Conservation (phyloP, 495 filamentous ascomycete species). For the Gamarada debralockiae region DNA sequence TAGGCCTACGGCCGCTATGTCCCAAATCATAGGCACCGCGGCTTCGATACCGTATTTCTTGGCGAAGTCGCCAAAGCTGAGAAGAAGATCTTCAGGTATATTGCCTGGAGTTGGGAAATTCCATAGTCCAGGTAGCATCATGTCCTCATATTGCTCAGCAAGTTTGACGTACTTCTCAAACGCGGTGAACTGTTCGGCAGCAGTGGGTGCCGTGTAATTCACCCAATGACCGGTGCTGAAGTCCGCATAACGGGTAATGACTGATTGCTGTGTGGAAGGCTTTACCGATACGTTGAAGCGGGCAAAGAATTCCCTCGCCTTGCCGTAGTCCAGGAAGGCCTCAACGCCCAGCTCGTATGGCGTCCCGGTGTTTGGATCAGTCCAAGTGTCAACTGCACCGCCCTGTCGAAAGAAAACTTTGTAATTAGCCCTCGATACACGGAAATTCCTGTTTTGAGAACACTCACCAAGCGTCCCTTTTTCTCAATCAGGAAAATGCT, state of each 20-base stretch:
- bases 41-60: conserved; percentile 32
- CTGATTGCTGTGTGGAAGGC: conserved; percentile 8
- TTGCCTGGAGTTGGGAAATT: conserved; percentile 37
- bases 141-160: conserved; percentile 32
- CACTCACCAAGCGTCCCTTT: conserved; percentile 32
- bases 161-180: conserved; percentile 34
- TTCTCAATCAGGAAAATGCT: conserved; percentile 40
- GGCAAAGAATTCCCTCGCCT: conserved; percentile 27
- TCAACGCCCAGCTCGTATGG: conserved; percentile 40
- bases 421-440: background rate
- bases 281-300: conserved; percentile 34
- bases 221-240: conserved; percentile 35
- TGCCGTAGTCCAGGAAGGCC: conserved; percentile 26
- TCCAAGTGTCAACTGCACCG: conserved; percentile 40
- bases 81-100: conserved; percentile 44
- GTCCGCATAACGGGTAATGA: conserved; percentile 34
- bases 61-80: conserved; percentile 43
- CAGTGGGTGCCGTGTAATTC: conserved; percentile 17
- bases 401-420: conserved; percentile 26
- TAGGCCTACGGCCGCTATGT: too few species aligned
- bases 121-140: conserved; percentile 35
- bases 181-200: conserved; percentile 26
- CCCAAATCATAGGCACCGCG: too few species aligned
- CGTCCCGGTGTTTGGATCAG: conserved; percentile 29
- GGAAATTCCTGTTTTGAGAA: background rate